Evolutionary conservation across 805 yeast species (phyloP).

Genomic region (Saccharomycopsis babjevae): DNA sequence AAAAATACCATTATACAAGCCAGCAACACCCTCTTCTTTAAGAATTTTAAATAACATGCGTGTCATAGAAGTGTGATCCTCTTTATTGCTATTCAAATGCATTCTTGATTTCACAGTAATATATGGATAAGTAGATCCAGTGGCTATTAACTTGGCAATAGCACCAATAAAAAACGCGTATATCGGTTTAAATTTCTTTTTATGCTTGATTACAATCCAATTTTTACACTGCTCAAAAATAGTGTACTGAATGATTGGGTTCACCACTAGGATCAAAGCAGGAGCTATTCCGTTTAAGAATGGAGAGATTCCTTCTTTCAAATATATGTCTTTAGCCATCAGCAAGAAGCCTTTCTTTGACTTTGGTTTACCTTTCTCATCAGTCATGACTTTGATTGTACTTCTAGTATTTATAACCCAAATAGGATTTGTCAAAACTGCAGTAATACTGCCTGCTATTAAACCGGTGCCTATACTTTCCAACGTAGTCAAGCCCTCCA

Average conservation of each 20-base stretch:
- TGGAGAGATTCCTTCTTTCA: conserved; percentile 60
- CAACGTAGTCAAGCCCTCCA: conserved; percentile 39
- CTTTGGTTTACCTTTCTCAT: conserved; percentile 16
- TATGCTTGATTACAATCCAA: conserved; percentile 35
- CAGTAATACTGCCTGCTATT: conserved; percentile 79
- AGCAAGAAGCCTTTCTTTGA: conserved; percentile 37
- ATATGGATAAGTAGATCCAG: conserved; percentile 82
- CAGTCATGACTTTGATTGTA: conserved; percentile 41
- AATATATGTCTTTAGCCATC: conserved; percentile 51
- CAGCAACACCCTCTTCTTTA: conserved; percentile 59
- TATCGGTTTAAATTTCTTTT: conserved; percentile 48
- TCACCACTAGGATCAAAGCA: conserved; percentile 73
- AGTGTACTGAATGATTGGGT: conserved; percentile 89
- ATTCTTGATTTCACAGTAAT: conserved; percentile 82
- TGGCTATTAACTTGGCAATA: conserved; percentile 81
- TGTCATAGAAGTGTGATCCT: conserved; percentile 25
- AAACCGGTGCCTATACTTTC: conserved; percentile 75
- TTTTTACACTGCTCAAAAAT: conserved; percentile 81
- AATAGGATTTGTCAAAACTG: conserved; percentile 74
- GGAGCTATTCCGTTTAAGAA: conserved; percentile 83
- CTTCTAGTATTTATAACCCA: conserved; percentile 93
- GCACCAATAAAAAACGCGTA: conserved; percentile 88
- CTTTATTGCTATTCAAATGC: conserved; percentile 44
- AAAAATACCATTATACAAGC: conserved; percentile 72
- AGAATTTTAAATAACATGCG: conserved; percentile 50